Percentiles rank a stretch among this genome's conserved stretches.
Evolutionary conservation across 805 yeast species (phyloP).

Genomic region (Priceomyces castillae): DNA sequence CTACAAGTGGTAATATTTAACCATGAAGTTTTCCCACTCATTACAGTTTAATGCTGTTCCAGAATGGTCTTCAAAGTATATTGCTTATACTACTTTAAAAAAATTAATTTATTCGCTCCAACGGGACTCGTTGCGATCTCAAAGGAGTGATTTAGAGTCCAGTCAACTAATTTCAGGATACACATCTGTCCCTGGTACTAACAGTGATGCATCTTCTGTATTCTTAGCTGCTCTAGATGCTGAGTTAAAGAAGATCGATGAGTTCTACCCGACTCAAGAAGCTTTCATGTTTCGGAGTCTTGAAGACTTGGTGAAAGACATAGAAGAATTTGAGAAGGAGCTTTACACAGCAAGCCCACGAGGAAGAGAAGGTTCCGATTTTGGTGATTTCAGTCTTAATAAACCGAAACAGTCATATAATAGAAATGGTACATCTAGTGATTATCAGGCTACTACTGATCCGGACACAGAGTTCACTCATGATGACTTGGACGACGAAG

Average conservation of each 20-base stretch:
- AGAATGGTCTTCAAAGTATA: constrained; percentile 92
- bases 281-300: constrained; percentile 50
- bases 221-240: constrained; percentile 72
- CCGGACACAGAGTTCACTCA: constrained; percentile 37
- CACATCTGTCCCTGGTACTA: constrained; percentile 15
- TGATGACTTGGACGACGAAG: constrained; percentile 29
- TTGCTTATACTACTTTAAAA: constrained; percentile 85
- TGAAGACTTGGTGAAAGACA: constrained; percentile 57
- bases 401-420: not conserved
- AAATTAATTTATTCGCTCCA: constrained; percentile 81
- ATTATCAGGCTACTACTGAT: constrained; percentile 21
- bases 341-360: constrained; percentile 12
- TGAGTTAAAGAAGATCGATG: constrained; percentile 74
- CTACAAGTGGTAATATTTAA: not conserved
- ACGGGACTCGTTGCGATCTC: constrained; percentile 46
- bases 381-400: not conserved
- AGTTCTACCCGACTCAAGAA: constrained; percentile 70
- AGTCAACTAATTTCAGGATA: constrained; percentile 29
- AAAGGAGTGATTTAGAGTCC: constrained; percentile 25
- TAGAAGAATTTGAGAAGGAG: constrained; percentile 55
- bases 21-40: constrained; percentile 93
- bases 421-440: constrained; percentile 5
- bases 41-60: constrained; percentile 97
- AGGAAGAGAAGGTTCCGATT: constrained; percentile 2
- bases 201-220: constrained; percentile 50